These are phyloP conservation scores for Paraleonurus japonicus DNA, from an alignment of 257 asterid genomes.

Conservation along the genomic window DNA sequence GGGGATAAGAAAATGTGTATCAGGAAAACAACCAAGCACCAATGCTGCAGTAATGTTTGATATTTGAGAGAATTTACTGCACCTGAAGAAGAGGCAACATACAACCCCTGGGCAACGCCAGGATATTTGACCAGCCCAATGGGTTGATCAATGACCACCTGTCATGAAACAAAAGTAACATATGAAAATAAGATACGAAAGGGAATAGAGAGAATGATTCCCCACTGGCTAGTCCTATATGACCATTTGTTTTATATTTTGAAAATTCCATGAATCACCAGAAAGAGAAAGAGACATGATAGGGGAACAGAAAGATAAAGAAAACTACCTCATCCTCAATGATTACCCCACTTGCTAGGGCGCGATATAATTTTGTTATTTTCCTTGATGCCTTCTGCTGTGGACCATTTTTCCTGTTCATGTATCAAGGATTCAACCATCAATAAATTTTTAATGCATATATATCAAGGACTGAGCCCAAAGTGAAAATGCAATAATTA, in stretches of 20 bases:
- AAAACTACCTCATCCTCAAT: conserved; percentile 60
- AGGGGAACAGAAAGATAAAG: conserved; percentile 15
- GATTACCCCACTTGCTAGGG: conserved; percentile 74
- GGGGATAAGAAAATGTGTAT: conserved; percentile 23
- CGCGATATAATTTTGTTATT: conserved; percentile 78
- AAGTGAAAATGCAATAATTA: conserved; percentile 1
- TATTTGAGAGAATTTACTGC: conserved; percentile 12
- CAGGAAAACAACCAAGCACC: conserved; percentile 5
- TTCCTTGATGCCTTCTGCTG: conserved; percentile 49
- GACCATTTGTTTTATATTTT: neutral
- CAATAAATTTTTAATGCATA: conserved; percentile 2
- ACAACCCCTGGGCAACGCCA: conserved; percentile 91
- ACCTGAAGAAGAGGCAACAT: conserved; percentile 96
- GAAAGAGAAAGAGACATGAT: conserved; percentile 2
- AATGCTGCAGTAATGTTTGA: neutral
- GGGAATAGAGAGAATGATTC: neutral
- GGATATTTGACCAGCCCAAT: conserved; percentile 88
- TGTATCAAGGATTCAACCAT: conserved; percentile 19
- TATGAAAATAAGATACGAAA: conserved; percentile 10
- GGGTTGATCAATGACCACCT: conserved; percentile 82
- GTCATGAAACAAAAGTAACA: conserved; percentile 22
- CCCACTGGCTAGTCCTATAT: conserved; percentile 9
- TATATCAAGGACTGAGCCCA: neutral
- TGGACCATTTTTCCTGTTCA: conserved; percentile 42
- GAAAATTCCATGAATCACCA: conserved; percentile 7